A percentile compares a stretch with the other conserved stretches of the same genome.
Evolutionary conservation across 2,329 filamentous ascomycete genomes (phyloP).

Genomic region (Botrytis paeoniae): DNA sequence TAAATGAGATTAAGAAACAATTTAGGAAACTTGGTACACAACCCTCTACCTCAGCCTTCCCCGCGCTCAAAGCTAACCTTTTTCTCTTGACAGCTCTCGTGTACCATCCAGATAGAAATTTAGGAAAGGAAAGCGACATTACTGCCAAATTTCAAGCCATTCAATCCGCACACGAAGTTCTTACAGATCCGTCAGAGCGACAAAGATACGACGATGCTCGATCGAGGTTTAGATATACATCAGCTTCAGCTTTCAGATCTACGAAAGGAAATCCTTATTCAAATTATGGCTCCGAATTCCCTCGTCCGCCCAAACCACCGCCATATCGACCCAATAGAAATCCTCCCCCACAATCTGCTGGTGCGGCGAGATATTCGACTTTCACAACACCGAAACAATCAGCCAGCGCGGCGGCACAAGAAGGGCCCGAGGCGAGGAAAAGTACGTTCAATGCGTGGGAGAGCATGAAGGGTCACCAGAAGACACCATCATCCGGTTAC

Average conservation of each 20-base stretch:
- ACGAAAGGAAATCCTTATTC: conserved; percentile 38
- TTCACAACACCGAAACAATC: conserved; percentile 33
- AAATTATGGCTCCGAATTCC: conserved; percentile 33
- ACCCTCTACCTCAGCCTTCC: conserved; percentile 1
- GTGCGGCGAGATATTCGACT: conserved; percentile 35
- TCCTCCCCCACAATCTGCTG: conserved; percentile 33
- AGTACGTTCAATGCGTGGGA: conserved; percentile 38
- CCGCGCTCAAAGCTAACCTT: conserved; percentile 10
- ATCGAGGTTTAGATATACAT: conserved; percentile 27
- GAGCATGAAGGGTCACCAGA: conserved; percentile 30
- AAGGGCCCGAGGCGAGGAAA: conserved; percentile 35
- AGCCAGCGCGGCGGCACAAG: conserved; percentile 32
- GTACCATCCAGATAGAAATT: conserved; percentile 70
- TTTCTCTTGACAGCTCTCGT: conserved; percentile 50
- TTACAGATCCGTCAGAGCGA: conserved; percentile 43
- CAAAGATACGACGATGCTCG: conserved; percentile 38
- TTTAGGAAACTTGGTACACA: conserved; percentile 62
- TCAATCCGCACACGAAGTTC: conserved; percentile 66
- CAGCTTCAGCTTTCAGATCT: conserved; percentile 26
- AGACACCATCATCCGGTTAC: conserved; percentile 9
- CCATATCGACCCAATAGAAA: conserved; percentile 26
- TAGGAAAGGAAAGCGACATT: conserved; percentile 62
- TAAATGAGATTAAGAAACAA: conserved; percentile 66
- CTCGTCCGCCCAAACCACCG: conserved; percentile 36
- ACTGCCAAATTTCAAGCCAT: conserved; percentile 68